Conservation (phyloP, 768 basidiomycete species). For the Suillus luteus region DNA sequence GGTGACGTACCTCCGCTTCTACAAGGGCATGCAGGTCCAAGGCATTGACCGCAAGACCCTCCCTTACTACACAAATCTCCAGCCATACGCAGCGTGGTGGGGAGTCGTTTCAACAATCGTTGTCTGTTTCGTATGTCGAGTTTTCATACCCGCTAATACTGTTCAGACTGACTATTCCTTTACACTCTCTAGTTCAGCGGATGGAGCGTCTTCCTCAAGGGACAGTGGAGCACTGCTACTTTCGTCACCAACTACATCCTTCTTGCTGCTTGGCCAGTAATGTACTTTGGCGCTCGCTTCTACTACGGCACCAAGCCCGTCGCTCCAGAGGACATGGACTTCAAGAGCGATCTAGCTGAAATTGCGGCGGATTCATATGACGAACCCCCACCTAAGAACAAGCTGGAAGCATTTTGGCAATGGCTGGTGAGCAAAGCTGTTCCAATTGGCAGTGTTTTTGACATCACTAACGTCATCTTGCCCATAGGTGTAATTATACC, state of each 20-base stretch:
- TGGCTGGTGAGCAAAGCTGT: conserved; percentile 62
- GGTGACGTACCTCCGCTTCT: conserved; percentile 80
- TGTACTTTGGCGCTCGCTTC: conserved; percentile 64
- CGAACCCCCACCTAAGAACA: conserved; percentile 71
- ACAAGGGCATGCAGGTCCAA: conserved; percentile 79
- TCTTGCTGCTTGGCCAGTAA: conserved; percentile 66
- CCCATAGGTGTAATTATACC: conserved; percentile 8
- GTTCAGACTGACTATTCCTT: conserved; percentile 40
- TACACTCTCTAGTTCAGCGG: conserved; percentile 45
- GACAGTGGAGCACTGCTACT: conserved; percentile 54
- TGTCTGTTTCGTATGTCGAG: conserved; percentile 60
- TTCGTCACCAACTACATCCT: conserved; percentile 89
- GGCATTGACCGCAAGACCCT: conserved; percentile 70
- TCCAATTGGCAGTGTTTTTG: neutral
- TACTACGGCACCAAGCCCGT: conserved; percentile 33
- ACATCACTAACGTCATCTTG: conserved; percentile 2
- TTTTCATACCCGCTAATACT: neutral
- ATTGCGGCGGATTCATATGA: conserved; percentile 73
- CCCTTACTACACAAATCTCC: conserved; percentile 67
- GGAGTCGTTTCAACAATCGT: conserved; percentile 37
- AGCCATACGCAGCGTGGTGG: conserved; percentile 75
- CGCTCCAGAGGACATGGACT: conserved; percentile 77
- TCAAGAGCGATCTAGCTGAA: conserved; percentile 66
- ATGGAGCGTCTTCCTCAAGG: conserved; percentile 53
- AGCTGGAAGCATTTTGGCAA: conserved; percentile 69